phyloP scores from a whole-genome alignment of 2,329 filamentous ascomycete species.

The Cladophialophora carrionii region DNA sequence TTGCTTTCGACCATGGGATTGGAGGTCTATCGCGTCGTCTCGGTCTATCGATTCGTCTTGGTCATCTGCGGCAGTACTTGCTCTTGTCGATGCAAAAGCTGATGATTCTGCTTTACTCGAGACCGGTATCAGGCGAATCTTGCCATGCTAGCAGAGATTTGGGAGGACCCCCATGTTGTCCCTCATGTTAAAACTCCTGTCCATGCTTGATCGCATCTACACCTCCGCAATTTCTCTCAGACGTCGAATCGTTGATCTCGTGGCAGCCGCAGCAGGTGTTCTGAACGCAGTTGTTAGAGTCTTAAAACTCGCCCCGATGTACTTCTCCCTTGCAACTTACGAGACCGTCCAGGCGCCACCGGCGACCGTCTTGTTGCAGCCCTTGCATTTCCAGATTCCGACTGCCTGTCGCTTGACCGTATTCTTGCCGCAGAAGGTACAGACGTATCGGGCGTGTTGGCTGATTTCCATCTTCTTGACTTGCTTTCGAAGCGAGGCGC shows the following conservation, averaged over 20 bases:
- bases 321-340: constrained; percentile 65
- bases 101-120: constrained; percentile 21
- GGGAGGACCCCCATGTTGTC: constrained; percentile 20
- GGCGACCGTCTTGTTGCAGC: constrained; percentile 91
- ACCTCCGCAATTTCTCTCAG: constrained; percentile 97
- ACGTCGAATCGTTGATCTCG: constrained; percentile 94
- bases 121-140: constrained; percentile 25
- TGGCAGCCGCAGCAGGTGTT: constrained; percentile 89
- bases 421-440: constrained; percentile 98
- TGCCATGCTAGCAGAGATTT: constrained; percentile 20
- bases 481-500: constrained; percentile 98
- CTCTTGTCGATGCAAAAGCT: constrained; percentile 30
- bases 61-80: constrained; percentile 21
- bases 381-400: constrained; percentile 96
- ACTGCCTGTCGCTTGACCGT: constrained; percentile 87
- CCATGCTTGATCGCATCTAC: constrained; percentile 40
- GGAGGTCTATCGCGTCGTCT: constrained; percentile 36
- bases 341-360: constrained; percentile 94
- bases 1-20: constrained; percentile 34
- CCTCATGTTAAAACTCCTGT: constrained; percentile 30
- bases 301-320: not conserved
- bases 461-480: constrained; percentile 99
- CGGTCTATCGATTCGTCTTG: constrained; percentile 28
- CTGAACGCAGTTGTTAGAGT: constrained; percentile 51
- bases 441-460: constrained; percentile 92